Evolutionary conservation across 805 yeast species (phyloP), one percentile per base, ranked within the genome.

Genomic region (Yarrowia deformans): DNA sequence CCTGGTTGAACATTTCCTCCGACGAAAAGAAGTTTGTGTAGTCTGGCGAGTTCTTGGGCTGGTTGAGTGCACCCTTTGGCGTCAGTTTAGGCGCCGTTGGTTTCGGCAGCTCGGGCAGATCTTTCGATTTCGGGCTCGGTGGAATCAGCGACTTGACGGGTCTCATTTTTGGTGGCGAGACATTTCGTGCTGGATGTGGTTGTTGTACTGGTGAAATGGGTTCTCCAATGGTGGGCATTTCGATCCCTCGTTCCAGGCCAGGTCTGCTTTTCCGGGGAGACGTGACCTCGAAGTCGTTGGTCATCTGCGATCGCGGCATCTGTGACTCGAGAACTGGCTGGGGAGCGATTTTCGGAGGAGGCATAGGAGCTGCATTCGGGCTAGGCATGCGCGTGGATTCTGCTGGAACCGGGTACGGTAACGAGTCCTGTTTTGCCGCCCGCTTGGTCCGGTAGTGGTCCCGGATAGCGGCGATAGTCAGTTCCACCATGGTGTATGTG

Each of bases 21-120:
- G 75, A 71, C 70, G 73, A 74, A 40, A 72, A 71, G 70, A 72
- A 74, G 70, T 72, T 73, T 52, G 50, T 54, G 45, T 40, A 58
- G 9, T 34, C 37, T 3, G 69, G 61, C 37, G 52, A 63, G 45
- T 42, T 40, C 56, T 39, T 43, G 1, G 45, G 56, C 23, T 35
- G 19, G 6, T 40, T 63, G 29, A 40, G 56, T 4, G 29, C 29
- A 12, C 39, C 39, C 14, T 60, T 34, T 12, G 67, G 23, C 32
- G 43, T 3, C 18, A 29, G 13, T 46, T 35, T 16, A 10, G 49
- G 49, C 29, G 49, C 32, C n/a, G 29, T 23, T 23, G 29, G 29
- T 23, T 23, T 23, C 4, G 49, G 55, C 29, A 48, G 46, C 2
- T 48, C 56, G 7, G 63, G 63, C 16, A 56, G 46, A 1, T 48